Base-by-base conservation (phyloP, 2,329 filamentous ascomycete genomes). In the Penicillium sp. region DNA sequence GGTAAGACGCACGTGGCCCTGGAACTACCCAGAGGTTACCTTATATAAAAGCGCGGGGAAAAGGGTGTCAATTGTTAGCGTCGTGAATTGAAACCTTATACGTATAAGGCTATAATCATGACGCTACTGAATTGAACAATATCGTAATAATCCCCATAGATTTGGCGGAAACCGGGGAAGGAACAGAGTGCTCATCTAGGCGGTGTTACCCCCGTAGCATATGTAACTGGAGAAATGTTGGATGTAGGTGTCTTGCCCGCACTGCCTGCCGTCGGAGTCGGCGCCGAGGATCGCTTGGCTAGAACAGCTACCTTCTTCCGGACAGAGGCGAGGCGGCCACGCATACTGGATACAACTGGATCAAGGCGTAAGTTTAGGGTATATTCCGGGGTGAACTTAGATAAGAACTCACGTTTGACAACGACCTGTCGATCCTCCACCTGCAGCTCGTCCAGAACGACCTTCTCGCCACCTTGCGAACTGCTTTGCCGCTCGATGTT, bases 241-340 rank as follows among this genome's bases (percentile, higher is more conserved):
- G 65, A 64, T 12, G 64, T 49, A 7, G 64, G 54, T 39, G 58
- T 54, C 51, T 66, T 65, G 45, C 60, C 60, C 41, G 62, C 62
- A 15, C 65, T 65, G 45, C 60, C 60, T 38, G 62, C 62, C 17
- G 32, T 44, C 6, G 70, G 66, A 24, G 68, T 69, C n/a, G 72
- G 70, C 6, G 66, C 64, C 10, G 58, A 58, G 12, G 58, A 45
- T 53, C 74, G 71, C 53, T 75, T 75, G 10, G 72, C 65, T 41
- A 77, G 65, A n/a, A 74, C 54, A 17, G 70, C 65, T 45, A 76
- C 69, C 58, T 77, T 78, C 64, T 74, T 76, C 45, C 71, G 69
- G 33, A 77, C 64, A 50, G 72, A 67, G 13, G 67, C 57, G 32
- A 77, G 65, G 34, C 75, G 73, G 49, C 63, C 63, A 31, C 74